Evolutionary conservation across 495 filamentous ascomycete genomes (phyloP), one percentile per base, ranked within the genome.

Genomic region (Aspergillus asperescens): DNA sequence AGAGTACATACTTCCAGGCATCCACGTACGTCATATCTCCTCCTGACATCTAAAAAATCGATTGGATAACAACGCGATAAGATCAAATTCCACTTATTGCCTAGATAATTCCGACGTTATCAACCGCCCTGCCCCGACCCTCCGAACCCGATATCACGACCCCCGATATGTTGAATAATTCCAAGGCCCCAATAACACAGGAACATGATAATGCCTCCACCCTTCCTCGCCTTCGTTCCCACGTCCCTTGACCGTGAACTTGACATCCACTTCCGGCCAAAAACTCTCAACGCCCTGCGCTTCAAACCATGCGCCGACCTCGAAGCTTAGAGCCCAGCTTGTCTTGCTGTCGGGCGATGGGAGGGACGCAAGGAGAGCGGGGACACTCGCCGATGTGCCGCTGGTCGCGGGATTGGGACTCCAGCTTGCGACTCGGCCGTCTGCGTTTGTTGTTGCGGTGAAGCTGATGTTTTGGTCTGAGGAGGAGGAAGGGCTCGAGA

Each of bases 111-210:
- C n/a, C n/a, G n/a, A n/a, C n/a, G n/a, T n/a, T 13, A 7, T 32
- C 29, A 32, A 7, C 10, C 29, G 10, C 29, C 29, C 10, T n/a
- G n/a, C n/a, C n/a, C n/a, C n/a, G n/a, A n/a, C n/a, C n/a, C n/a
- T n/a, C n/a, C n/a, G n/a, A 35, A 16, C 32, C 32, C 25, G 9
- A 9, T 35, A n/a, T 70, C 55, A 77, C 37, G 72, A 77, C 2
- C 93, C 93, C 60, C 93, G 75, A 69, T 98, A 98, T 5, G 93
- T 96, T 43, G 88, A 88, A 72, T 95, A 98, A 62, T 85, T 89
- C 75, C 84, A 96, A 37, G 91, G 91, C 48, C 88, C 82, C 71
- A 98, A 65, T 66, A 98, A 59, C 64, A 98, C 72, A 22, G 93
- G 93, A 4, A 98, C 87, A 80, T 98, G 93, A 61, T 90, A 96